Percentiles rank a stretch among this genome's conserved stretches.
phyloP scores from a whole-genome alignment of 306 rosid genomes.

The Begonia peltatifolia region DNA sequence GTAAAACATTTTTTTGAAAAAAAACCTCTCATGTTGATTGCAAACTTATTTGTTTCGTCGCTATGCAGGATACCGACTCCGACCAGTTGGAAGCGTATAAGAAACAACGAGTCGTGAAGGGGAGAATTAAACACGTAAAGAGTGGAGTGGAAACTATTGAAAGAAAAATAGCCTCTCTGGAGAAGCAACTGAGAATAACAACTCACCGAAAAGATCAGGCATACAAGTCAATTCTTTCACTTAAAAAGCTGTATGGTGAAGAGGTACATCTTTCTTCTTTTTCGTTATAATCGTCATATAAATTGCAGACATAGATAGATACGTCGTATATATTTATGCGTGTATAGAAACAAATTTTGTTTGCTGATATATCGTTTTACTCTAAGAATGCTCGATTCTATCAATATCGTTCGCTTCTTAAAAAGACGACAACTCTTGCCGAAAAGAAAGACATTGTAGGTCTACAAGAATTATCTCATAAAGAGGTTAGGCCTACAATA shows the following conservation, averaged over 20 bases:
- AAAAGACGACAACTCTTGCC: slow-evolving; percentile 5
- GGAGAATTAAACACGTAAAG: background rate
- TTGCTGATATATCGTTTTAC: no score
- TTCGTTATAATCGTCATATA: background rate
- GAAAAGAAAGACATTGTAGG: slow-evolving; percentile 9
- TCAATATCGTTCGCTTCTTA: slow-evolving; percentile 4
- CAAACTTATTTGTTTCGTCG: background rate
- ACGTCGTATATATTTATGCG: no score
- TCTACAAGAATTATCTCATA: slow-evolving; percentile 8
- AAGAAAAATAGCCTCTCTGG: slow-evolving; percentile 3
- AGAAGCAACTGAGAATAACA: background rate
- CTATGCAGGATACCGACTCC: background rate
- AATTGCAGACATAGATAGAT: no score
- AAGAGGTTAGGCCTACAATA: slow-evolving; percentile 1
- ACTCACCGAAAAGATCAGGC: slow-evolving; percentile 4
- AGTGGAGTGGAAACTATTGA: background rate
- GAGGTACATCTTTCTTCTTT: slow-evolving; percentile 3
- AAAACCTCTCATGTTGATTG: background rate
- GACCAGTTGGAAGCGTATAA: background rate
- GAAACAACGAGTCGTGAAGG: background rate
- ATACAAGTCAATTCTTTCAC: background rate
- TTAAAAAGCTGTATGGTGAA: slow-evolving; percentile 8
- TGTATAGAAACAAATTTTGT: no score
- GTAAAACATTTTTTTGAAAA: background rate
- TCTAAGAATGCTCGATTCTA: slow-evolving; percentile 10